Evolutionary conservation across 2,329 filamentous ascomycete genomes (phyloP).

Genomic region (Hansfordia pulvinata): DNA sequence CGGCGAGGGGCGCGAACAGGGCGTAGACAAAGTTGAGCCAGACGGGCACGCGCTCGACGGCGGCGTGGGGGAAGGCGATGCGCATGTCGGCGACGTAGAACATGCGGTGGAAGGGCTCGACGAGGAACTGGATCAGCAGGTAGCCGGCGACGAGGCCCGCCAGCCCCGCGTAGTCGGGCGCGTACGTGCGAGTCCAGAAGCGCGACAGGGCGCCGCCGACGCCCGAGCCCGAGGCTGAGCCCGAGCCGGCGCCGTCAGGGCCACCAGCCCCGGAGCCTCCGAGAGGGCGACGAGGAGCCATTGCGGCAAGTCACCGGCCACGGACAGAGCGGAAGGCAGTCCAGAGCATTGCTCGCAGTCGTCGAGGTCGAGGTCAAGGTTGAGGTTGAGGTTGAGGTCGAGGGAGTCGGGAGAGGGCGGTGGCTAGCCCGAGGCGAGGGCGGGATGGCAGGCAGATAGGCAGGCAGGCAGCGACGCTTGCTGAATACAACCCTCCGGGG

Average conservation of each 20-base stretch:
- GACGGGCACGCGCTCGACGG: slow-evolving; percentile 71
- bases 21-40: slow-evolving; percentile 71
- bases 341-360: slow-evolving; percentile 27
- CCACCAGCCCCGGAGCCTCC: no score
- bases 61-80: slow-evolving; percentile 78
- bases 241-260: no score
- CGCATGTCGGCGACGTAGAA: slow-evolving; percentile 77
- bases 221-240: no score
- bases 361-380: no score
- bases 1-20: slow-evolving; percentile 52
- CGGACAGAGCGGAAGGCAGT: slow-evolving; percentile 20
- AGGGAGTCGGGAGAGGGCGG: no score
- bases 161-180: slow-evolving; percentile 77
- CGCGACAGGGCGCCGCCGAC: slow-evolving; percentile 20
- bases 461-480: no score
- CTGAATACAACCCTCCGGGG: no score
- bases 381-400: no score
- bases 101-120: slow-evolving; percentile 86
- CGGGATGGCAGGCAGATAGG: no score
- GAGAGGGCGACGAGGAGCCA: slow-evolving; percentile 20
- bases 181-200: slow-evolving; percentile 59
- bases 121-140: slow-evolving; percentile 51
- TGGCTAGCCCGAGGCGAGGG: no score
- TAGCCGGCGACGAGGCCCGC: slow-evolving; percentile 55
- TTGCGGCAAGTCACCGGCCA: slow-evolving; percentile 28